A percentile compares a stretch with the other conserved stretches of the same genome.
phyloP scores from a whole-genome alignment of 306 rosid species.

The Medicago ruthenica region DNA sequence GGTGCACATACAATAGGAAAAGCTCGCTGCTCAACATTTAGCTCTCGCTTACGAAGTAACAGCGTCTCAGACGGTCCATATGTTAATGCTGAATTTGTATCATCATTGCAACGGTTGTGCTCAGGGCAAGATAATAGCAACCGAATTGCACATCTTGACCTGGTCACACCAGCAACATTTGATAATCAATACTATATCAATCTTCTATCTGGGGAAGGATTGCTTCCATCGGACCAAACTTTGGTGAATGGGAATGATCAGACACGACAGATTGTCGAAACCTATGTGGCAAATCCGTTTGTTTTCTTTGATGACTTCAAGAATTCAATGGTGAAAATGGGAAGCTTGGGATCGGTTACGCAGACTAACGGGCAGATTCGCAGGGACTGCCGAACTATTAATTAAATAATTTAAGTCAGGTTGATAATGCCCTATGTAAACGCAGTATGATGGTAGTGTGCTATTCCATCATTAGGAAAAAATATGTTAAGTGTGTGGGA shows the following conservation, averaged over 20 bases:
- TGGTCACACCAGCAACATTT: conserved; percentile 73
- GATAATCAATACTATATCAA: conserved; percentile 82
- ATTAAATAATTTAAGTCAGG: conserved; percentile 10
- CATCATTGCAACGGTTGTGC: conserved; percentile 71
- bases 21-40: conserved; percentile 80
- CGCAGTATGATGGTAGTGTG: not conserved
- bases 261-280: conserved; percentile 60
- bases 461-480: not conserved
- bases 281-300: conserved; percentile 57
- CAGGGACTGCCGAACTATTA: conserved; percentile 55
- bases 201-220: conserved; percentile 77
- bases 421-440: not conserved
- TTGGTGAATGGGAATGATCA: conserved; percentile 53
- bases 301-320: conserved; percentile 74
- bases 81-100: conserved; percentile 55
- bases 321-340: conserved; percentile 77
- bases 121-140: conserved; percentile 44
- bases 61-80: conserved; percentile 14
- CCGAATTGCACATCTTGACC: conserved; percentile 64
- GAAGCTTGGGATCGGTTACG: conserved; percentile 54
- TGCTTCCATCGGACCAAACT: conserved; percentile 79
- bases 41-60: conserved; percentile 55
- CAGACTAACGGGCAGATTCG: conserved; percentile 62
- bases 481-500: not conserved
- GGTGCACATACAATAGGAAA: conserved; percentile 88